Evolutionary conservation across 2,329 filamentous ascomycete genomes (phyloP), one percentile per base, ranked within the genome.

Genomic region (Aspergillus udagawae): DNA sequence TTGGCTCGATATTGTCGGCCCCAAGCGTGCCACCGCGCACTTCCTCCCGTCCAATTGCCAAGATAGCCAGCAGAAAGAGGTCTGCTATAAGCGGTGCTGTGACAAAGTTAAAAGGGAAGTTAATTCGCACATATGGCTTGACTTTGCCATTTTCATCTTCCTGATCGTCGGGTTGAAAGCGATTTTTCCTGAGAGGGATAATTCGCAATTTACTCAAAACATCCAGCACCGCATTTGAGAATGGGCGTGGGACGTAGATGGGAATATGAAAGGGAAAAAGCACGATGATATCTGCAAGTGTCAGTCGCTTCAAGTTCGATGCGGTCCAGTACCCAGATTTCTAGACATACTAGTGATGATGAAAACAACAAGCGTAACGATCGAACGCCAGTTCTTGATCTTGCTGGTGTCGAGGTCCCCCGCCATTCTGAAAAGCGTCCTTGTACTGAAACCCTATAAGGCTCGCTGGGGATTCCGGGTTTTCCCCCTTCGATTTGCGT

Each of bases 41-140:
- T 72, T 91, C 88, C 55, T 81, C 62, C 23, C 80, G 75, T 1
- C 86, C 86, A 65, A 91, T 91, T 5, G 87, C 87, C 23, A 80
- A 66, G 52, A 90, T 88, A 42, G 87, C 87, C 4, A 91, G 81
- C 23, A 91, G 75, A 63, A 91, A 90, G 1, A 91, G 80, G 63
- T 89, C 86, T 1, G 86, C 87, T 56, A 90, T 83, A 17, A 91
- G 72, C 0, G 88, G 88, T 1, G 86, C 86, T 0, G 88, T 91
- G 48, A 90, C 76, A 61, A 89, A 86, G 68, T 90, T 88, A 74
- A 91, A 76, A 5, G 86, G 87, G 42, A 90, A 83, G 3, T 73
- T 68, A 38, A 87, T 70, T 20, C 77, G 77, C 6, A 84, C 77
- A 55, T 82, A 84, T 1, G 67, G 52, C 52, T 73, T 71, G 41